phyloP scores from a whole-genome alignment of 2,329 filamentous ascomycete genomes.

The Fusarium torulosum region DNA sequence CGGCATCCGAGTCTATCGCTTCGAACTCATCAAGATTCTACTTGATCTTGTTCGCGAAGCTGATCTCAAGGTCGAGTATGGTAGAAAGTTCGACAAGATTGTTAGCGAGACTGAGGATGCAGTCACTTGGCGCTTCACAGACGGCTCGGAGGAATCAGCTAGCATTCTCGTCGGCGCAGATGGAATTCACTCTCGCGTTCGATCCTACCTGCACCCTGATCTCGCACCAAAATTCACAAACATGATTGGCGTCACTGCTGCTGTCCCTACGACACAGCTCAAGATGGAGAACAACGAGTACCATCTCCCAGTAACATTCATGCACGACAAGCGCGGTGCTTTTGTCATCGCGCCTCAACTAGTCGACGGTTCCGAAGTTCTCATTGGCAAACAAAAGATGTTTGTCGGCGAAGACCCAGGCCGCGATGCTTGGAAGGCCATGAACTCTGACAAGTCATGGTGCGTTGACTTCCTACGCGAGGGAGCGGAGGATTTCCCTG shows the following conservation, averaged over 20 bases:
- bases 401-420: constrained; percentile 52
- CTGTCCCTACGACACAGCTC: constrained; percentile 55
- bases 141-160: constrained; percentile 57
- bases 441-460: constrained; percentile 56
- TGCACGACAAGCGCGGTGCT: constrained; percentile 57
- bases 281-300: constrained; percentile 52
- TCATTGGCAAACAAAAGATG: constrained; percentile 61
- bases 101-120: constrained; percentile 54
- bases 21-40: constrained; percentile 64
- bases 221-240: constrained; percentile 64
- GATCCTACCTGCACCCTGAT: constrained; percentile 63
- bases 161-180: constrained; percentile 67
- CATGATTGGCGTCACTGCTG: constrained; percentile 56
- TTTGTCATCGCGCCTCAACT: constrained; percentile 65
- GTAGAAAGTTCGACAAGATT: constrained; percentile 61
- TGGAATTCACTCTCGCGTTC: constrained; percentile 69
- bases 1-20: constrained; percentile 66
- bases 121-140: constrained; percentile 62
- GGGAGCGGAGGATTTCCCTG: constrained; percentile 54
- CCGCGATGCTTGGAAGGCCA: constrained; percentile 57
- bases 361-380: constrained; percentile 60
- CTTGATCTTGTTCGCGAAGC: constrained; percentile 55
- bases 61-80: constrained; percentile 59
- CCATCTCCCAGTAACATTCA: constrained; percentile 58
- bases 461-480: constrained; percentile 52